Conservation (phyloP, 2,329 filamentous ascomycete genomes). For the Penicillium palitans region DNA sequence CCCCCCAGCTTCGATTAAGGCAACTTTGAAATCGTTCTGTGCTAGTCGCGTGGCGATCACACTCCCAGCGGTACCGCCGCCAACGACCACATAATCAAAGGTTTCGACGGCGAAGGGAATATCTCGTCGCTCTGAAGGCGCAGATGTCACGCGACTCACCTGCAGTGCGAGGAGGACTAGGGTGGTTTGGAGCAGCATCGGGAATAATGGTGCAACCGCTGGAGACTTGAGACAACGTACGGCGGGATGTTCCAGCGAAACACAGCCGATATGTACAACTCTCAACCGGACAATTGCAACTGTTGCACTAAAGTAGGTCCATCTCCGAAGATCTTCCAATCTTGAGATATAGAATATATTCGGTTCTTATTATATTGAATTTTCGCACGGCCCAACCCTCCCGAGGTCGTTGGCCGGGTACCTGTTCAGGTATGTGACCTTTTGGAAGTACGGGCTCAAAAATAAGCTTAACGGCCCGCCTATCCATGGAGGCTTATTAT, state of each 20-base stretch:
- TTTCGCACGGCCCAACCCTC: neutral
- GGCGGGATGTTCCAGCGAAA: neutral
- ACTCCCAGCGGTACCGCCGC: conserved; percentile 29
- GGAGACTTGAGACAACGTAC: neutral
- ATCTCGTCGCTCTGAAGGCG: neutral
- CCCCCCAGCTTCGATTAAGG: conserved; percentile 32
- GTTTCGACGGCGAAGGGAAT: conserved; percentile 7
- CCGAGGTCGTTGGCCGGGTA: neutral
- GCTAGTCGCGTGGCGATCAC: conserved; percentile 30
- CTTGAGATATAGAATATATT: neutral
- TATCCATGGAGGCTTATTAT: neutral
- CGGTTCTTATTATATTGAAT: neutral
- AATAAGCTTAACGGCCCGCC: neutral
- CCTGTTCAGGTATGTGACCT: neutral
- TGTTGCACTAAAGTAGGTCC: neutral
- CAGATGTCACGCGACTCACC: neutral
- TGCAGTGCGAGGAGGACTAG: conserved; percentile 13
- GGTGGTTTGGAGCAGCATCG: conserved; percentile 8
- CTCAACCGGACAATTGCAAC: neutral
- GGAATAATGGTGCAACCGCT: too few relatives aligned
- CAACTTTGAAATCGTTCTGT: conserved; percentile 25
- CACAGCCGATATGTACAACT: neutral
- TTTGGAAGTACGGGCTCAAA: neutral
- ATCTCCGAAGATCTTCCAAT: neutral
- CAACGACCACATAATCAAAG: conserved; percentile 33